Evolutionary conservation across 768 basidiomycete genomes (phyloP).

Genomic region (Termitomyces sp.): DNA sequence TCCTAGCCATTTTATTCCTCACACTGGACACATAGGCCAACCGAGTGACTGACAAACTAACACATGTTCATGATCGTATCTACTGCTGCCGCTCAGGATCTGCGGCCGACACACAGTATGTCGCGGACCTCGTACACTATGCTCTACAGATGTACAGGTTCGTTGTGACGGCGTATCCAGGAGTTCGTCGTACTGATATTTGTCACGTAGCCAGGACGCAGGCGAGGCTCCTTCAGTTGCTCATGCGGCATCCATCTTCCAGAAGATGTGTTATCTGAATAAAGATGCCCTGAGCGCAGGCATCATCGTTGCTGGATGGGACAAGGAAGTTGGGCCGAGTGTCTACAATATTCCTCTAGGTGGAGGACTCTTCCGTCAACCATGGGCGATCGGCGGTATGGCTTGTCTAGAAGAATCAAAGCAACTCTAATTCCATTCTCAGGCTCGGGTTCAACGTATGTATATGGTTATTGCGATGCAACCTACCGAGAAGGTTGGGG

Average conservation of each 20-base stretch:
- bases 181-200: not conserved
- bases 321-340: conserved; percentile 82
- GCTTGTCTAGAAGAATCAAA: conserved; percentile 4
- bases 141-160: conserved; percentile 74
- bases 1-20: not conserved
- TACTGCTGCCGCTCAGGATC: conserved; percentile 99
- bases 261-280: conserved; percentile 88
- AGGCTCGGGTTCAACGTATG: conserved; percentile 96
- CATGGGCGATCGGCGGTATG: conserved; percentile 97
- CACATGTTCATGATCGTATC: conserved; percentile 93
- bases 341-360: conserved; percentile 98
- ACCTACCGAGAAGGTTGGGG: conserved; percentile 93
- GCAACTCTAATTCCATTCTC: conserved; percentile 1
- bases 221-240: conserved; percentile 74
- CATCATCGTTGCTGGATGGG: conserved; percentile 99
- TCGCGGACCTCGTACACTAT: conserved; percentile 89
- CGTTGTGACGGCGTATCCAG: conserved; percentile 18
- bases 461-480: conserved; percentile 99
- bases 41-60: conserved; percentile 97
- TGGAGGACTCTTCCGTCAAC: conserved; percentile 93
- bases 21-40: conserved; percentile 60
- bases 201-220: conserved; percentile 40
- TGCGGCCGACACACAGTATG: conserved; percentile 95
- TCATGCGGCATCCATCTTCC: conserved; percentile 77
- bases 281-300: conserved; percentile 87